Conservation (phyloP, 192 early-diverging fungal species). For the Linnemannia hyalina region DNA sequence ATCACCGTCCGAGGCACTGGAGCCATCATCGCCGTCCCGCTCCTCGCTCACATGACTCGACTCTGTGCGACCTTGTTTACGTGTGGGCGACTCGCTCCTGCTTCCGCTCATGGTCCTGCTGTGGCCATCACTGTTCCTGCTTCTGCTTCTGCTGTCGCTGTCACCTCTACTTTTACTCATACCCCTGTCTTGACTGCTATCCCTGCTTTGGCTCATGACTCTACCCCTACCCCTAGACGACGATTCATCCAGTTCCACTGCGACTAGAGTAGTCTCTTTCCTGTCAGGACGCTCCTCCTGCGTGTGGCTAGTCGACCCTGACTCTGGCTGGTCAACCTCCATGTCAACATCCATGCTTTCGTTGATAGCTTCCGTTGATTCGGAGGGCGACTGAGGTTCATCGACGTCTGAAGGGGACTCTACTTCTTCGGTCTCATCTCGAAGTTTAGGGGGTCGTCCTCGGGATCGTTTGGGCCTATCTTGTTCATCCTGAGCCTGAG, state of each 20-base stretch:
- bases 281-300: background rate
- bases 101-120: slow-evolving; percentile 13
- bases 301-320: background rate
- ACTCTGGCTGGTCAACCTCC: slow-evolving; percentile 19
- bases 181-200: background rate
- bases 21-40: slow-evolving; percentile 18
- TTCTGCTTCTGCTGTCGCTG: background rate
- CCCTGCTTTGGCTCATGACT: slow-evolving; percentile 1
- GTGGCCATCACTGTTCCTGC: slow-evolving; percentile 6
- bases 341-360: slow-evolving; percentile 7
- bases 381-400: slow-evolving; percentile 12
- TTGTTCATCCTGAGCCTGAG: slow-evolving; percentile 4
- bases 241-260: background rate
- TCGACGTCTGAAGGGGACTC: slow-evolving; percentile 16
- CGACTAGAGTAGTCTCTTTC: background rate
- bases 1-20: slow-evolving; percentile 24
- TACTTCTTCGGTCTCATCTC: slow-evolving; percentile 12
- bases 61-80: background rate
- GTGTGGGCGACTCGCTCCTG: slow-evolving; percentile 18
- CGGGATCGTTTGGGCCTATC: slow-evolving; percentile 17
- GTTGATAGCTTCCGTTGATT: background rate
- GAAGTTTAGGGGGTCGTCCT: slow-evolving; percentile 18
- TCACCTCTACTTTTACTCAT: background rate
- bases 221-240: background rate
- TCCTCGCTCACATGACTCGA: slow-evolving; percentile 22